Conservation (phyloP, 1,284 basidiomycete species). For the Tilletia walkeri region DNA sequence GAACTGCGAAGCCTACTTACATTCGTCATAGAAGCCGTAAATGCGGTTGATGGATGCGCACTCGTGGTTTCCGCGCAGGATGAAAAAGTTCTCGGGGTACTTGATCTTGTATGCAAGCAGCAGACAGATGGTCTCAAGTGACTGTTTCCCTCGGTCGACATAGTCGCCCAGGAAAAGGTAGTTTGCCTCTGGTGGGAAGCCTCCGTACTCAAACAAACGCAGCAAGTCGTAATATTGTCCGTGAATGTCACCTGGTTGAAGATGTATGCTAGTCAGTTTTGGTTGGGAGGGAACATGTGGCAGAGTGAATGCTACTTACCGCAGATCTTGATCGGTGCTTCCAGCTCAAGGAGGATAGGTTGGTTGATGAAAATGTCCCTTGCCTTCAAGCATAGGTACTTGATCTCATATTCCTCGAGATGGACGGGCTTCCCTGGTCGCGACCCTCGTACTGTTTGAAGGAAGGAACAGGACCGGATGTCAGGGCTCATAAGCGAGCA, state of each 20-base stretch:
- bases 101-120: slow-evolving; percentile 95
- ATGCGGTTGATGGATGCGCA: slow-evolving; percentile 93
- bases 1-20: slow-evolving; percentile 59
- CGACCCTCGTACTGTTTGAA: slow-evolving; percentile 72
- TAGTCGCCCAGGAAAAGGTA: slow-evolving; percentile 95
- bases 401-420: slow-evolving; percentile 92
- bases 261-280: background rate
- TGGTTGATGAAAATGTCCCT: slow-evolving; percentile 95
- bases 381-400: slow-evolving; percentile 89
- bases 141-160: slow-evolving; percentile 91
- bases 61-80: slow-evolving; percentile 89
- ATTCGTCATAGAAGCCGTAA: slow-evolving; percentile 96
- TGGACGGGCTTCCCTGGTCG: slow-evolving; percentile 92
- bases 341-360: slow-evolving; percentile 86
- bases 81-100: slow-evolving; percentile 97
- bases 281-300: background rate
- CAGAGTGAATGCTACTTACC: slow-evolving; percentile 63
- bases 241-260: slow-evolving; percentile 77
- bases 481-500: background rate
- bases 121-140: slow-evolving; percentile 82
- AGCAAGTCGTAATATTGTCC: slow-evolving; percentile 93
- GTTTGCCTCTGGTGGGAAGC: slow-evolving; percentile 92
- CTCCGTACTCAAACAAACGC: slow-evolving; percentile 89
- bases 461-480: background rate
- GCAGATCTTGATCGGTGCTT: slow-evolving; percentile 95